A percentile compares a stretch with the other conserved stretches of the same genome.
Evolutionary conservation across 148 eudicot genomes (phyloP).

Genomic region (Camellia sinensis): DNA sequence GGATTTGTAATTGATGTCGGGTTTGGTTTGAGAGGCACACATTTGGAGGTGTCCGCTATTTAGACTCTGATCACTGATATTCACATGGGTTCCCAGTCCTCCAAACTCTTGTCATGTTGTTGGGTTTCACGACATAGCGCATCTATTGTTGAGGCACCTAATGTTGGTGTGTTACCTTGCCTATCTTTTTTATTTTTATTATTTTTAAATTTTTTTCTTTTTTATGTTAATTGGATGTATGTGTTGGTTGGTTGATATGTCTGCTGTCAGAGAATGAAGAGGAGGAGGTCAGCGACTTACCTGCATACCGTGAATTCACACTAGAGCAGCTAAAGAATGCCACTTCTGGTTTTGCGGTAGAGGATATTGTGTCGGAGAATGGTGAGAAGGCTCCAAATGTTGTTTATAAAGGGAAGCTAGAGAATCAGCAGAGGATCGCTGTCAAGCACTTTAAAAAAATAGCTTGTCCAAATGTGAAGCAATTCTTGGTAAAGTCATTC

Average conservation of each 20-base stretch:
- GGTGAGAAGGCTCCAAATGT: conserved; percentile 73
- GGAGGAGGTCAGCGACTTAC: conserved; percentile 32
- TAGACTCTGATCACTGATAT: conserved; percentile 8
- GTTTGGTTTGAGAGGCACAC: conserved; percentile 4
- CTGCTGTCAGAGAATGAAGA: conserved; percentile 35
- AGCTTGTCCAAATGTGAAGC: conserved; percentile 66
- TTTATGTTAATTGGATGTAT: not conserved
- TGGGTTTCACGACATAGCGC: conserved; percentile 45
- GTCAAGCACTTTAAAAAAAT: conserved; percentile 63
- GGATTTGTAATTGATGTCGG: not conserved
- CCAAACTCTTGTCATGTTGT: conserved; percentile 60
- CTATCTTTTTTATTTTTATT: too few species aligned
- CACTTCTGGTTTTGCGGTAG: conserved; percentile 61
- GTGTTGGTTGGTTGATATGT: not conserved
- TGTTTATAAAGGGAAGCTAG: conserved; percentile 68
- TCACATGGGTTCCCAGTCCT: conserved; percentile 56
- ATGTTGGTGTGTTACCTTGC: conserved; percentile 28
- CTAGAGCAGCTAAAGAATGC: conserved; percentile 65
- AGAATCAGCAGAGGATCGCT: conserved; percentile 57
- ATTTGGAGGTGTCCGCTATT: not conserved
- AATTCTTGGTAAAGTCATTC: conserved; percentile 46
- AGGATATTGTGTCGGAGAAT: conserved; percentile 70
- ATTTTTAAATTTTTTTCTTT: not conserved
- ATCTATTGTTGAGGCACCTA: conserved; percentile 43
- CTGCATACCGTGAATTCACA: conserved; percentile 48